These are phyloP conservation scores for Inga oerstediana DNA, from an alignment of 306 rosid species.

Conservation along the genomic window DNA sequence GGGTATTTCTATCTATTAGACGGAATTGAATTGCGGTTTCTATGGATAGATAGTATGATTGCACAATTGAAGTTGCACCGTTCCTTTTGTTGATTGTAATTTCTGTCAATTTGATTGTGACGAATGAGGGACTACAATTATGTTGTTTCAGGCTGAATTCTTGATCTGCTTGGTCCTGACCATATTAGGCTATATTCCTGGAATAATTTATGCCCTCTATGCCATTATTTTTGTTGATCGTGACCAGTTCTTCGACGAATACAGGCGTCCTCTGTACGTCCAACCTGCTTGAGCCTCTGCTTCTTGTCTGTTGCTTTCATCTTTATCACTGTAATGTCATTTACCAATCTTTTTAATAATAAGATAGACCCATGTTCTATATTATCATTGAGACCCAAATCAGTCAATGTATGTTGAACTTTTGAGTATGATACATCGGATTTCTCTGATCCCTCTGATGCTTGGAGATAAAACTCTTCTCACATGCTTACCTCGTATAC, in stretches of 20 bases:
- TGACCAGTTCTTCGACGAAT: slow-evolving; percentile 59
- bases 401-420: too few species aligned
- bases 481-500: too few species aligned
- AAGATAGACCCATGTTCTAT: not conserved
- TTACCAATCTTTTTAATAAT: not conserved
- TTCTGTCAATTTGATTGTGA: not conserved
- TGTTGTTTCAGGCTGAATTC: slow-evolving; percentile 55
- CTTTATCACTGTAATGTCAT: not conserved
- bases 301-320: not conserved
- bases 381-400: not conserved
- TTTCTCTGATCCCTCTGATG: not conserved
- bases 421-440: not conserved
- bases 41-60: not conserved
- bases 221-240: slow-evolving; percentile 61
- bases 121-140: not conserved
- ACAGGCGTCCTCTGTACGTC: slow-evolving; percentile 54
- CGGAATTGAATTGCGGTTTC: not conserved
- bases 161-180: slow-evolving; percentile 66
- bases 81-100: not conserved
- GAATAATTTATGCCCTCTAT: slow-evolving; percentile 73
- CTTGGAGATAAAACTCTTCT: not conserved
- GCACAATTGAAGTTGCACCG: not conserved
- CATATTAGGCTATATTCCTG: slow-evolving; percentile 65
- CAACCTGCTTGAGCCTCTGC: not conserved
- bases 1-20: too few species aligned